These are phyloP conservation scores for Suillus subalutaceus DNA, from an alignment of 768 basidiomycete genomes.

Conservation along the genomic window DNA sequence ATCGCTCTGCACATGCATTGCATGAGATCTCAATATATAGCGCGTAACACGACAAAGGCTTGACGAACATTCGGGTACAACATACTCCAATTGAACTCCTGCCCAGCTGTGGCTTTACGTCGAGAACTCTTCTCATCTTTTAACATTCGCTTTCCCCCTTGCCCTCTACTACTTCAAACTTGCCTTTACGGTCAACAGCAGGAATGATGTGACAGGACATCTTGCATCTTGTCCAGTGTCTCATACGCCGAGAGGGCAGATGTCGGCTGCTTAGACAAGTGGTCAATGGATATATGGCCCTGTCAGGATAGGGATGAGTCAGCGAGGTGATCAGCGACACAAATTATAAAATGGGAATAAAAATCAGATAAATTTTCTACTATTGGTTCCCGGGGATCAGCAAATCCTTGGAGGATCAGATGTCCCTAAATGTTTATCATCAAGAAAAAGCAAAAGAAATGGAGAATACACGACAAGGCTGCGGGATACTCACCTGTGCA, in stretches of 20 bases:
- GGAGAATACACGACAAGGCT: not conserved
- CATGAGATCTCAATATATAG: slow-evolving; percentile 23
- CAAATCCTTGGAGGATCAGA: slow-evolving; percentile 46
- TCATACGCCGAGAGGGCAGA: slow-evolving; percentile 73
- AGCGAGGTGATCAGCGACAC: not conserved
- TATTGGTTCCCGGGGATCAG: slow-evolving; percentile 53
- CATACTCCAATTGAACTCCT: slow-evolving; percentile 91
- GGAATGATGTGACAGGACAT: slow-evolving; percentile 89
- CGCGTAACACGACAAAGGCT: slow-evolving; percentile 20
- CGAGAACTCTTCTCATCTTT: slow-evolving; percentile 63
- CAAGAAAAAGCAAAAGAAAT: slow-evolving; percentile 22
- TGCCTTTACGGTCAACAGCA: slow-evolving; percentile 69
- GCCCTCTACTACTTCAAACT: slow-evolving; percentile 43
- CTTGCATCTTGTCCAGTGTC: slow-evolving; percentile 60
- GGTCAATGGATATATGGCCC: slow-evolving; percentile 61
- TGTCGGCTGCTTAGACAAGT: slow-evolving; percentile 49
- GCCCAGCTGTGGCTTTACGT: slow-evolving; percentile 67
- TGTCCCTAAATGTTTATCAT: slow-evolving; percentile 54
- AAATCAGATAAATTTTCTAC: slow-evolving; percentile 50
- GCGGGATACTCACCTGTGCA: slow-evolving; percentile 62
- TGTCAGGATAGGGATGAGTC: slow-evolving; percentile 24
- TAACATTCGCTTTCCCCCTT: slow-evolving; percentile 50
- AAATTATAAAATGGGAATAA: not conserved
- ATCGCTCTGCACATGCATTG: slow-evolving; percentile 64
- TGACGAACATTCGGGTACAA: slow-evolving; percentile 95